Base-by-base conservation (phyloP, 208 protist genomes). In the Crithidia brevicula region DNA sequence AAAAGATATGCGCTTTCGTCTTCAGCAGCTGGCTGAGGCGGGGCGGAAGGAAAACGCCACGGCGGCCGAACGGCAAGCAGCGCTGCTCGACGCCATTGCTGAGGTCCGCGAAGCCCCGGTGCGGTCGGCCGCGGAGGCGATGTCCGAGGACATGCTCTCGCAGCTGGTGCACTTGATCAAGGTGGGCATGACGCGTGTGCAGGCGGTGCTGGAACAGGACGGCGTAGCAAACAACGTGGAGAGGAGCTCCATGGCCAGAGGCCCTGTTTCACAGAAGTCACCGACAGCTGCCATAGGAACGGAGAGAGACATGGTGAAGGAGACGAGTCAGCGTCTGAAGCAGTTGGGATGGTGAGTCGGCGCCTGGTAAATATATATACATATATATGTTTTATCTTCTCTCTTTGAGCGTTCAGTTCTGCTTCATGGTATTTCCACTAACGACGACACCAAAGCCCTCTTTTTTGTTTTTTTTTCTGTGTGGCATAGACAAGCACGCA, bases 81-180 rank as follows among this genome's bases (percentile, higher is more conserved):
- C 69, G 18, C 27, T 74, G 46, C 69, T 74, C 23, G 69, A 74
- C 40, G 60, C 61, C 5, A 18, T 74, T 23, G 52, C 61, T 2
- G 57, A 33, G 1, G 45, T 79, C 18, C 42, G 67, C 23, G 54
- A 63, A 30, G 30, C 69, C 4, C 53, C 72, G 18, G 72, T 61
- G 10, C 27, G 28, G 18, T 40, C 49, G 10, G 23, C 30, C 16
- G 43, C 52, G 36, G 70, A 77, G 23, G 68, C 68, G 28, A 79
- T 83, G 60, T 67, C 65, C 42, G 74, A 77, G 60, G 61, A 58
- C 30, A 63, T 72, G 70, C 40, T 69, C 27, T 30, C 28, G 28
- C 68, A 83, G 46, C 79, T 93, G 10, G 69, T 83, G 47, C 34
- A 80, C 18, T 73, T 90, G 27, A 91, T 94, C 56, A 59, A 91